These are phyloP conservation scores for Taphrina deformans DNA, from an alignment of 1,139 yeast species.

Conservation along the genomic window DNA sequence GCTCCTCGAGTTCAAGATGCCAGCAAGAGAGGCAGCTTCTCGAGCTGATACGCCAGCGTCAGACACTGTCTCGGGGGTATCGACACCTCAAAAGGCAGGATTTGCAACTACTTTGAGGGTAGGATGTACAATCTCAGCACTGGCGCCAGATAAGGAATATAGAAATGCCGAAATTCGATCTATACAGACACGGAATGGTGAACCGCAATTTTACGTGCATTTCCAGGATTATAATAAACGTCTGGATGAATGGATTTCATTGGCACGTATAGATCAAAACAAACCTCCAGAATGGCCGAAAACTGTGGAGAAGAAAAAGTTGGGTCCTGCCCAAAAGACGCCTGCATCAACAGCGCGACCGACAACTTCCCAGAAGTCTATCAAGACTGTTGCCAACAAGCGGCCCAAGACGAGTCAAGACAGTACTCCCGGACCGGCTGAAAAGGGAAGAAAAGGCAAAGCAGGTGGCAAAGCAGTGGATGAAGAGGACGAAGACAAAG, in stretches of 20 bases:
- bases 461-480: slow-evolving; percentile 34
- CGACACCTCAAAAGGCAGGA: slow-evolving; percentile 18
- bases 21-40: not conserved
- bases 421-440: slow-evolving; percentile 50
- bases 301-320: slow-evolving; percentile 49
- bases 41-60: slow-evolving; percentile 17
- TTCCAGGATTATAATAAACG: slow-evolving; percentile 91
- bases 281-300: slow-evolving; percentile 72
- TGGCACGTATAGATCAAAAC: slow-evolving; percentile 66
- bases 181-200: slow-evolving; percentile 70
- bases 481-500: slow-evolving; percentile 37
- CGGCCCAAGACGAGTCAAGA: slow-evolving; percentile 18
- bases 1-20: not conserved
- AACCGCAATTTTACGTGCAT: slow-evolving; percentile 84
- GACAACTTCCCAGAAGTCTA: slow-evolving; percentile 41
- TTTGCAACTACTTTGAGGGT: slow-evolving; percentile 14
- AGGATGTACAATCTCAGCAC: slow-evolving; percentile 20
- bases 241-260: slow-evolving; percentile 88
- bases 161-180: slow-evolving; percentile 85
- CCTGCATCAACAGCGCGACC: slow-evolving; percentile 36
- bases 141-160: slow-evolving; percentile 60
- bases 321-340: slow-evolving; percentile 39
- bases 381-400: slow-evolving; percentile 25
- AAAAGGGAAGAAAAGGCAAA: slow-evolving; percentile 45
- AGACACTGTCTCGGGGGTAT: slow-evolving; percentile 22